Base-by-base conservation (phyloP, 176 grass and related monocot genomes). In the Chrysopogon serrulatus region DNA sequence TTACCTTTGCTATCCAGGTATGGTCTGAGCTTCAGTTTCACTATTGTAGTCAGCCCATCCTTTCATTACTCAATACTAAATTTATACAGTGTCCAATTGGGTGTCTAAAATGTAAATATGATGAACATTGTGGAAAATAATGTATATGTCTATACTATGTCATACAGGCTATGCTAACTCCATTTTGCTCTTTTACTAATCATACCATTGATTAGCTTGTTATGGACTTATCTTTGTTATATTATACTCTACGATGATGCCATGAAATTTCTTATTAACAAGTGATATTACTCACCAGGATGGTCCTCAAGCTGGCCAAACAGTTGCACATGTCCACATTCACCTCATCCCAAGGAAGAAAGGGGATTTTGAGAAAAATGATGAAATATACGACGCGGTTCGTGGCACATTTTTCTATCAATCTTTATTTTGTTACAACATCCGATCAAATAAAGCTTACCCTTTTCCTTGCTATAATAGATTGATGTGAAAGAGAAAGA, bases 241-340 rank as follows among this genome's bases (percentile, higher is more conserved):
- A 13, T 30, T 84, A 28, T 76, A 49, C 36, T 75, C 65, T 66
- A 73, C 15, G 3, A 53, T 39, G 23, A 37, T 4, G 18, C 5
- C 10, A 67, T 51, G 6, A 23, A 16, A 1, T 8, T 21, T 18
- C 19, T 49, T 35, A 28, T 76, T 70, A 37, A 64, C 71, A 60
- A 53, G 28, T 48, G 21, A 59, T 70, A 6, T 41, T 67, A 57
- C 71, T 79, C 83, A 2, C 57, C 87, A 98, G 92, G 93, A 98
- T 93, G 96, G 93, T 86, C 93, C 93, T 82, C 73, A 98, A 68
- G 91, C 93, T 73, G 96, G 96, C 27, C 96, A 98, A 82, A 98
- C 91, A 53, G 96, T 98, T 79, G 87, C 93, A 33, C 96, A 95
- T 93, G 89, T 98, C n/a, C 93, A 98, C 80, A 95, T 98, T 87